Evolutionary conservation across 2,329 filamentous ascomycete species (phyloP).

Genomic region (Sarocladium strictum): DNA sequence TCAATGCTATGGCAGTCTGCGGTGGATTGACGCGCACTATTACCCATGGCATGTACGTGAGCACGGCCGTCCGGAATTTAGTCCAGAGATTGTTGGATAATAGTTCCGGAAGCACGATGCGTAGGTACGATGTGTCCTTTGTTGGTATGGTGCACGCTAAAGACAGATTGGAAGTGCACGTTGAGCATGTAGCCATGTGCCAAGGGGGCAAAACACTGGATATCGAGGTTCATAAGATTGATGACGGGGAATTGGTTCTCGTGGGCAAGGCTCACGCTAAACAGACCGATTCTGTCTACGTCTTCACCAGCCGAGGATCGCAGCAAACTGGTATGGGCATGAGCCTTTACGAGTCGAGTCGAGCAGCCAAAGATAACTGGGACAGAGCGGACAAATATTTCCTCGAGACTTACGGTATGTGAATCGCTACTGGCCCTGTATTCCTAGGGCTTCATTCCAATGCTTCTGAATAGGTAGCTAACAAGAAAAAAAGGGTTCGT

Average conservation of each 20-base stretch:
- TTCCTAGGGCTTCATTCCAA: neutral
- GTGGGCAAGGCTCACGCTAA: neutral
- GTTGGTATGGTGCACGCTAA: too few species aligned
- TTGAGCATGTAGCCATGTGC: neutral
- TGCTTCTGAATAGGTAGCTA: neutral
- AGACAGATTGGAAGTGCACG: neutral
- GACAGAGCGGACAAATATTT: neutral
- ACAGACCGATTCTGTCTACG: neutral
- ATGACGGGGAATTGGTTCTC: neutral
- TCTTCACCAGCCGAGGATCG: neutral
- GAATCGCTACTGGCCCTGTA: neutral
- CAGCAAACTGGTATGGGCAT: neutral
- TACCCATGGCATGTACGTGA: too few species aligned
- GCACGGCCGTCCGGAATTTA: too few species aligned
- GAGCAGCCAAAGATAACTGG: neutral
- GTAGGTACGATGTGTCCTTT: neutral
- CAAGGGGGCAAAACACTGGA: neutral
- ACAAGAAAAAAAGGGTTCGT: neutral
- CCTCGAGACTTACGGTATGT: neutral
- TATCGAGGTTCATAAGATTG: neutral
- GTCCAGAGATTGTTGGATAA: neutral
- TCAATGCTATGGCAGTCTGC: too few species aligned
- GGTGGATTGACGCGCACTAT: too few species aligned
- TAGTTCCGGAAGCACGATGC: neutral
- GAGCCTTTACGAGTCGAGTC: neutral